These are phyloP conservation scores for Paecilomyces dactylethromorphus DNA, from an alignment of 2,329 filamentous ascomycete species.

Conservation along the genomic window DNA sequence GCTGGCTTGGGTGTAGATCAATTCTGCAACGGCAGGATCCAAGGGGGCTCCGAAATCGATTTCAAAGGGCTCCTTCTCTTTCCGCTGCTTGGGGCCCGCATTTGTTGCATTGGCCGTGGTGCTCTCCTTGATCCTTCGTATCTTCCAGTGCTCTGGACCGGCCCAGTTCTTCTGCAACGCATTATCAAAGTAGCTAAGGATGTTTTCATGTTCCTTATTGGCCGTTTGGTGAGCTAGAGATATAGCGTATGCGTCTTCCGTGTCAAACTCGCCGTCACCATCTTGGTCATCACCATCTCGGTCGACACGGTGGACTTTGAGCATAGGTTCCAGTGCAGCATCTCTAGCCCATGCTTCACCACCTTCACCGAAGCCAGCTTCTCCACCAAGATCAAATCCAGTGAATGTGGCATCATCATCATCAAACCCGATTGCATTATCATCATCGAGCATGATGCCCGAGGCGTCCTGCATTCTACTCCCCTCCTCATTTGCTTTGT, in stretches of 20 bases:
- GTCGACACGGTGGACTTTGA: constrained; percentile 61
- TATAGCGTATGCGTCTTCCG: constrained; percentile 68
- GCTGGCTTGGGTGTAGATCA: constrained; percentile 73
- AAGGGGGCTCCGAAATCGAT: constrained; percentile 82
- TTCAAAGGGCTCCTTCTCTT: constrained; percentile 94
- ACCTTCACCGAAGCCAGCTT: constrained; percentile 82
- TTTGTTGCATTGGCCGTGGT: constrained; percentile 43
- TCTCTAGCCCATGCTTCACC: constrained; percentile 94
- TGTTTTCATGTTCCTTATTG: constrained; percentile 76
- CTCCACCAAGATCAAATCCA: constrained; percentile 60
- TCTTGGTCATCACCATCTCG: constrained; percentile 50
- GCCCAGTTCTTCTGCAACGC: constrained; percentile 96
- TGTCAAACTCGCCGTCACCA: constrained; percentile 51
- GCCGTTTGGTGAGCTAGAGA: constrained; percentile 67
- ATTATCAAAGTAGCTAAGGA: constrained; percentile 96
- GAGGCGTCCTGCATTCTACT: constrained; percentile 60
- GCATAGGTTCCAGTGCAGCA: constrained; percentile 77
- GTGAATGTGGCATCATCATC: constrained; percentile 67
- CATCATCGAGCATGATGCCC: constrained; percentile 78
- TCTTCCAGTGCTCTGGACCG: constrained; percentile 97
- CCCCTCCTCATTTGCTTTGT: constrained; percentile 51
- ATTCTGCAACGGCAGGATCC: constrained; percentile 62
- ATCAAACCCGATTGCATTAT: constrained; percentile 75
- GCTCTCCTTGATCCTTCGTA: constrained; percentile 82
- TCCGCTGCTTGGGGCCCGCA: constrained; percentile 56